A percentile compares a stretch with the other conserved stretches of the same genome.
Evolutionary conservation across 2,329 filamentous ascomycete genomes (phyloP).

Genomic region (Trichoderma polysporum): DNA sequence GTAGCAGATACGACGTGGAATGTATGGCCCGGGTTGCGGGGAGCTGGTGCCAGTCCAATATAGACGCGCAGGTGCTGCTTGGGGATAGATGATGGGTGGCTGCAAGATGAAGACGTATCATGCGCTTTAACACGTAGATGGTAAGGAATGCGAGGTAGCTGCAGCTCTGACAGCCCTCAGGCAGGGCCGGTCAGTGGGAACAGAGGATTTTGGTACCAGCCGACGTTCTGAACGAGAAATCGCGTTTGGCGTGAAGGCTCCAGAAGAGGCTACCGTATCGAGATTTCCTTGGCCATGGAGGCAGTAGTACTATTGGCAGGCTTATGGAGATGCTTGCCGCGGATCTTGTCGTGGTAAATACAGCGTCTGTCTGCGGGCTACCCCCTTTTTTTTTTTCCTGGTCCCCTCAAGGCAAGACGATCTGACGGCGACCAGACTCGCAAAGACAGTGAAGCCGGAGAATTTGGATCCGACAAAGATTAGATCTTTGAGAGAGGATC

Average conservation of each 20-base stretch:
- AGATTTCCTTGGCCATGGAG: conserved; percentile 4
- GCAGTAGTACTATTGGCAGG: background rate
- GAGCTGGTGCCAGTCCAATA: conserved; percentile 16
- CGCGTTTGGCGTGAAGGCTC: conserved; percentile 3
- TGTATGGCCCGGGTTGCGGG: conserved; percentile 19
- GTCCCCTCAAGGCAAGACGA: background rate
- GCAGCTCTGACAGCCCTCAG: conserved; percentile 5
- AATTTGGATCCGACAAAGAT: conserved; percentile 16
- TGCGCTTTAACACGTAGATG: conserved; percentile 16
- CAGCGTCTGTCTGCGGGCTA: background rate
- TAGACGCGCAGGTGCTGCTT: conserved; percentile 12
- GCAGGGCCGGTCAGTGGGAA: background rate
- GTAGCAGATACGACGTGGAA: background rate
- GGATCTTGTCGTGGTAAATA: conserved; percentile 1
- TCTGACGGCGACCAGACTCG: background rate
- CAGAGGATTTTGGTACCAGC: background rate
- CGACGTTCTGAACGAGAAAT: background rate
- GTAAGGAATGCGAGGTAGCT: background rate
- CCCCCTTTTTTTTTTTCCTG: conserved; percentile 6
- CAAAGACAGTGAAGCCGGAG: conserved; percentile 9
- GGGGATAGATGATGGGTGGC: conserved; percentile 10
- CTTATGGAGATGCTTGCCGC: conserved; percentile 5
- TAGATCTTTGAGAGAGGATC: conserved; percentile 20
- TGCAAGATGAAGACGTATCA: conserved; percentile 14
- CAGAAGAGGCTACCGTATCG: conserved; percentile 1